Base-by-base conservation (phyloP, 345 rosid species). In the Arabidopsis arenosa region DNA sequence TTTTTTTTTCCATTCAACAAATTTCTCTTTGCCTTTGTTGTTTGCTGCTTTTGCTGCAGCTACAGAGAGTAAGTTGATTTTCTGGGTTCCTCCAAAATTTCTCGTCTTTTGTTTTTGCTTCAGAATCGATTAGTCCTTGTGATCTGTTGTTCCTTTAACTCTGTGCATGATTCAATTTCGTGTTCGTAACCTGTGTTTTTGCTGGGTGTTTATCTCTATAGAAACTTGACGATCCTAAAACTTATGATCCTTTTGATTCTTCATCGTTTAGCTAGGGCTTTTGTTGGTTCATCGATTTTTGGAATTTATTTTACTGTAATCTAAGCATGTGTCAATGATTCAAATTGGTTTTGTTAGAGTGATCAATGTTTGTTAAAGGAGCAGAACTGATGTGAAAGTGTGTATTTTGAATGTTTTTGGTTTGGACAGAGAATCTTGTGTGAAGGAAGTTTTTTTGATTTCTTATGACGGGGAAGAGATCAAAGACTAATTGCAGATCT, bases 401-500 rank as follows among this genome's bases (percentile, higher is more conserved):
- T 77, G 2, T 45, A 28, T 28, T 75, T 18, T 55, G 55, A 45
- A 45, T 60, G 62, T 26, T 63, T 33, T 43, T 14, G n/a, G 14
- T 66, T 66, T 74, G 30, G 62, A 11, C 77, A 55, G 76, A 81
- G 84, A 41, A 53, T 75, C 70, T 54, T 61, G 73, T 64, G 30
- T 8, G 26, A 15, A 63, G 58, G 64, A 63, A 67, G 68, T 40
- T 40, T 68, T 30, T 53, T 3, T n/a, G 61, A 39, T 49, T 65
- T 63, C 69, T 58, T 64, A 68, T 74, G 80, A 89, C 89, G 89
- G 90, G 97, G 77, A 93, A 91, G 89, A 83, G 98, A 79, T 82
- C 89, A 3, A 95, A 90, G 89, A 85, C 63, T 53, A 89, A 83
- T 70, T 91, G 99, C 82, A 93, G 90, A 83, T 93, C 99, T 73